Evolutionary conservation across 805 yeast species (phyloP).

Genomic region (Candida railenensis): DNA sequence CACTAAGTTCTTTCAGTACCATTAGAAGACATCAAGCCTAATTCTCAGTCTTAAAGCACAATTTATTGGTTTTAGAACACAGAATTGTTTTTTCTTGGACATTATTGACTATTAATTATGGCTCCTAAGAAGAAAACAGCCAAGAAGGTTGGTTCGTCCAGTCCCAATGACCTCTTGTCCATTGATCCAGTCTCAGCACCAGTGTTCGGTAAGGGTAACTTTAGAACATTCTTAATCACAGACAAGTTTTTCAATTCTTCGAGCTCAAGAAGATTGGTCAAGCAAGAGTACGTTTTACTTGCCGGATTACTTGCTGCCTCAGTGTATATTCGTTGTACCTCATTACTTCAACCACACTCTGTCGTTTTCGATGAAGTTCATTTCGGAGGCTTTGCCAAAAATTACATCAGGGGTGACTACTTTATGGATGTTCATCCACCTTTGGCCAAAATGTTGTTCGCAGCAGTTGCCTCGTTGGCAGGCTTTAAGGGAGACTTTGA

Average conservation of each 20-base stretch:
- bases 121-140: slow-evolving; percentile 1
- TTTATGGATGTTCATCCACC: slow-evolving; percentile 84
- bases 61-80: not conserved
- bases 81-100: not conserved
- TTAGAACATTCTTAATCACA: not conserved
- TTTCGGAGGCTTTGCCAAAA: slow-evolving; percentile 93
- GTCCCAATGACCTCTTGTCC: not conserved
- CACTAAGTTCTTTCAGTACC: no score
- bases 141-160: not conserved
- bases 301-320: slow-evolving; percentile 51
- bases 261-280: not conserved
- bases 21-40: not conserved
- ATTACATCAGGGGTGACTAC: slow-evolving; percentile 64
- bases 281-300: slow-evolving; percentile 23
- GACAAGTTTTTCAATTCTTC: slow-evolving; percentile 13
- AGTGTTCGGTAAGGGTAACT: not conserved
- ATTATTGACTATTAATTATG: not conserved
- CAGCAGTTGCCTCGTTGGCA: slow-evolving; percentile 63
- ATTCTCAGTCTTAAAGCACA: not conserved
- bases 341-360: slow-evolving; percentile 66
- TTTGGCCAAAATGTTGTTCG: slow-evolving; percentile 71
- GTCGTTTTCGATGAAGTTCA: slow-evolving; percentile 94
- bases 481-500: slow-evolving; percentile 73
- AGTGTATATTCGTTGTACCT: slow-evolving; percentile 55
- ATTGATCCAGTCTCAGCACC: slow-evolving; percentile 2